phyloP scores from a whole-genome alignment of 2,329 filamentous ascomycete species.

The Fusarium marasasianum region DNA sequence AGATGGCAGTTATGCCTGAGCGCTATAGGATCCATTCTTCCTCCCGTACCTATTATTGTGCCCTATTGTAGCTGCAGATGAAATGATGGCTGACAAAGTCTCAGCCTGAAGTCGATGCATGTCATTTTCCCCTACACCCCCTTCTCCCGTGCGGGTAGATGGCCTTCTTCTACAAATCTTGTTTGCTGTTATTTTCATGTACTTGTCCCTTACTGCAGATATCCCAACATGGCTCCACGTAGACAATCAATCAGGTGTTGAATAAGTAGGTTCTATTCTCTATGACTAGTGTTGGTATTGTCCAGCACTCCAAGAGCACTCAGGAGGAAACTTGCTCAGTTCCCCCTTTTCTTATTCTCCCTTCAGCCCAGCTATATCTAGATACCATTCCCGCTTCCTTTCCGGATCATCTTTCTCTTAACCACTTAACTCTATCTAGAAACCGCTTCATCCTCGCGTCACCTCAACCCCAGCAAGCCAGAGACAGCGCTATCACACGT shows the following conservation, averaged over 20 bases:
- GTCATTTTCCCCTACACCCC: conserved; percentile 11
- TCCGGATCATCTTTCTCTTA: not conserved
- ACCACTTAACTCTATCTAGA: conserved; percentile 11
- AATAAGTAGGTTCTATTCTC: conserved; percentile 13
- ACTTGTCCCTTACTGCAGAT: not conserved
- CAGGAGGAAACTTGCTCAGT: not conserved
- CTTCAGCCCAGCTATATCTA: conserved; percentile 27
- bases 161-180: conserved; percentile 15
- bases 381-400: not conserved
- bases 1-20: not conserved
- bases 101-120: conserved; percentile 29
- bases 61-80: conserved; percentile 18
- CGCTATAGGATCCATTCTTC: conserved; percentile 5
- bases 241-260: conserved; percentile 25
- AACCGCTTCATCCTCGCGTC: conserved; percentile 8
- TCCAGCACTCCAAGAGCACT: conserved; percentile 1
- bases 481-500: conserved; percentile 17
- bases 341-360: conserved; percentile 3
- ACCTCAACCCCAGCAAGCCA: conserved; percentile 5
- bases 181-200: conserved; percentile 17
- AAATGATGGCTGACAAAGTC: conserved; percentile 37
- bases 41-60: not conserved
- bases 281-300: conserved; percentile 11
- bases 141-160: conserved; percentile 17
- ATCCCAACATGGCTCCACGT: conserved; percentile 5